Conservation (phyloP, 1,284 basidiomycete species). For the Erythrobasidium hasegawianum region DNA sequence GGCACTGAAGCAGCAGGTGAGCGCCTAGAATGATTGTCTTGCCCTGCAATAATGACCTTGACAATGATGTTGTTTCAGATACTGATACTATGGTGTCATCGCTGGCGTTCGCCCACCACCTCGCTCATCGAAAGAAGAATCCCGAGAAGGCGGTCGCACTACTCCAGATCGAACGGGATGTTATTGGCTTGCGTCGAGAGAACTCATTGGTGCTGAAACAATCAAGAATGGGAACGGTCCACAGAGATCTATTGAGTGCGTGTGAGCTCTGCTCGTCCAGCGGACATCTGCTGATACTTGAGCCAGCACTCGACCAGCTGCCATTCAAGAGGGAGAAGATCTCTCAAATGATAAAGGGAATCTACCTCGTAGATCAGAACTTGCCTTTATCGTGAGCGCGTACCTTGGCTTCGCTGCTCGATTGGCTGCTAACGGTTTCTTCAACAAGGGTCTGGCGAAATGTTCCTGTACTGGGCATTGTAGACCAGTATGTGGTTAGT, state of each 20-base stretch:
- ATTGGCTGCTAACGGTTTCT: not conserved
- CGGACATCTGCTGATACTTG: not conserved
- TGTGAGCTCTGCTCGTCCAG: not conserved
- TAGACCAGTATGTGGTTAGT: conserved; percentile 41
- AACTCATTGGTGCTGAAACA: conserved; percentile 45
- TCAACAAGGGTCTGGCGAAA: conserved; percentile 35
- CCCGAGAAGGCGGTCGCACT: conserved; percentile 41
- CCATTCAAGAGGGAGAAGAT: conserved; percentile 41
- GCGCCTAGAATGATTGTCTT: not conserved
- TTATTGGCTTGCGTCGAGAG: conserved; percentile 45
- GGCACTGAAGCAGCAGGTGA: conserved; percentile 27
- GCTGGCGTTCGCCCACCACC: conserved; percentile 45
- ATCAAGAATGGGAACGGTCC: conserved; percentile 43
- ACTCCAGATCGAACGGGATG: conserved; percentile 44
- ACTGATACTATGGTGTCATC: conserved; percentile 45
- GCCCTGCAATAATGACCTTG: too few species aligned
- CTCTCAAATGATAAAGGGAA: conserved; percentile 40
- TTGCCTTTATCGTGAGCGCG: conserved; percentile 34
- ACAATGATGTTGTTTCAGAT: conserved; percentile 1
- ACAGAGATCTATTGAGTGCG: conserved; percentile 44
- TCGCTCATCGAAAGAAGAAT: conserved; percentile 40
- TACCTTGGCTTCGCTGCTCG: not conserved
- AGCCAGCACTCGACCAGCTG: conserved; percentile 45
- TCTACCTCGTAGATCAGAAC: conserved; percentile 47
- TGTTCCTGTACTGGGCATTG: conserved; percentile 41